A percentile compares a stretch with the other conserved stretches of the same genome.
phyloP scores from a whole-genome alignment of 1,139 yeast species.

The Scheffersomyces lignicola region DNA sequence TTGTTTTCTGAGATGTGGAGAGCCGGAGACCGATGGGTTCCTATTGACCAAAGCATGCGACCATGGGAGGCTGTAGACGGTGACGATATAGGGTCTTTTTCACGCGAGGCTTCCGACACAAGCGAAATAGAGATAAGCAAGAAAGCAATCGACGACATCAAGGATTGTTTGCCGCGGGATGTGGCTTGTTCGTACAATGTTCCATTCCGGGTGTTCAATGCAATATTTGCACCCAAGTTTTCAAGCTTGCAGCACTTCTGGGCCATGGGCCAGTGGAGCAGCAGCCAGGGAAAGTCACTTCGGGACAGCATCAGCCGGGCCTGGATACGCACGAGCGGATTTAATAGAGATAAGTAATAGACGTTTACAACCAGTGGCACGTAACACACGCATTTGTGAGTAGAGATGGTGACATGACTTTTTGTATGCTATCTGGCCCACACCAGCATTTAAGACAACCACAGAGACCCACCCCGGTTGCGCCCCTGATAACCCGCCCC shows the following conservation, averaged over 20 bases:
- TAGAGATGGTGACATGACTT: too few relatives aligned
- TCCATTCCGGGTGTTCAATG: slow-evolving; percentile 30
- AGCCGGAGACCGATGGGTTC: slow-evolving; percentile 49
- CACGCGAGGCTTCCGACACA: too few relatives aligned
- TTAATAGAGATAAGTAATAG: slow-evolving; percentile 6
- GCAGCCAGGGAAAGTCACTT: slow-evolving; percentile 42
- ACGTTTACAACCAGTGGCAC: too few relatives aligned
- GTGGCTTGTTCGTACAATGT: slow-evolving; percentile 20
- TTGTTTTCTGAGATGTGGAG: slow-evolving; percentile 58
- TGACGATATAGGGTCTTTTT: too few relatives aligned
- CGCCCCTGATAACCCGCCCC: too few relatives aligned
- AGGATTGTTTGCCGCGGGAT: slow-evolving; percentile 25
- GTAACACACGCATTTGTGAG: too few relatives aligned
- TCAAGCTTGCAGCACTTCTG: slow-evolving; percentile 54
- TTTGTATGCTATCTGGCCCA: too few relatives aligned
- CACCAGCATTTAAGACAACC: too few relatives aligned
- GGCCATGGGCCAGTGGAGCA: slow-evolving; percentile 64
- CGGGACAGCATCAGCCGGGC: slow-evolving; percentile 53
- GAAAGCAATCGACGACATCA: background rate
- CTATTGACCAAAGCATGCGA: slow-evolving; percentile 51
- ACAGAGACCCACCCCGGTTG: too few relatives aligned
- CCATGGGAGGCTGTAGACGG: slow-evolving; percentile 78
- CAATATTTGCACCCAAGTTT: slow-evolving; percentile 48
- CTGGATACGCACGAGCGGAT: slow-evolving; percentile 21
- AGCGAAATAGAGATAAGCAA: too few relatives aligned